phyloP scores from a whole-genome alignment of 306 rosid genomes.

The Ormosia emarginata region DNA sequence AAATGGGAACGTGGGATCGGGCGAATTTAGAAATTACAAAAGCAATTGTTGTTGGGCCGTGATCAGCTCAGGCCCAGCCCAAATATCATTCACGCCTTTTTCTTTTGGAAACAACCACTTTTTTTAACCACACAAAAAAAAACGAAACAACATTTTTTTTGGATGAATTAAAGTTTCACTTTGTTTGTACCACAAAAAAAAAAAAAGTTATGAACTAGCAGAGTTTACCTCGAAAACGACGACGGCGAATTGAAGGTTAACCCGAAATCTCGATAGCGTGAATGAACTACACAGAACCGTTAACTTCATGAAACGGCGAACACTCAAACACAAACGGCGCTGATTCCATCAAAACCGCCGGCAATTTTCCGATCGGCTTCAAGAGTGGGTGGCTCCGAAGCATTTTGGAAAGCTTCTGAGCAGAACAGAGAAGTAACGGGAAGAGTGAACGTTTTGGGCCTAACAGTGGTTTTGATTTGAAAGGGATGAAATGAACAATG shows the following conservation, averaged over 20 bases:
- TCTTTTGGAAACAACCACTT: too few relatives aligned
- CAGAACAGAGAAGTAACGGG: not conserved
- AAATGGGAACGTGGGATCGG: too few relatives aligned
- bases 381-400: constrained; percentile 32
- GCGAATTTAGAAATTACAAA: too few relatives aligned
- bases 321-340: constrained; percentile 20
- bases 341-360: constrained; percentile 74
- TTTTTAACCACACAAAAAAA: too few relatives aligned
- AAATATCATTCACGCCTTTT: too few relatives aligned
- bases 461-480: constrained; percentile 28
- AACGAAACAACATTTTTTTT: too few relatives aligned
- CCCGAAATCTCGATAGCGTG: constrained; percentile 40
- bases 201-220: not conserved
- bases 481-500: constrained; percentile 13
- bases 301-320: constrained; percentile 61
- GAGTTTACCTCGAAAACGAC: constrained; percentile 66
- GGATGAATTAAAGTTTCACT: too few relatives aligned
- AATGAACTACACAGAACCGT: constrained; percentile 52
- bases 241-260: constrained; percentile 46
- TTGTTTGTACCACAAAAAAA: too few relatives aligned
- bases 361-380: constrained; percentile 44
- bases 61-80: too few relatives aligned
- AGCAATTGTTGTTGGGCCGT: too few relatives aligned
- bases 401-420: constrained; percentile 37
- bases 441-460: not conserved